Percentiles rank a stretch among this genome's conserved stretches.
Evolutionary conservation across 441 rosid genomes (phyloP).

Genomic region (Macaranga tanarius): DNA sequence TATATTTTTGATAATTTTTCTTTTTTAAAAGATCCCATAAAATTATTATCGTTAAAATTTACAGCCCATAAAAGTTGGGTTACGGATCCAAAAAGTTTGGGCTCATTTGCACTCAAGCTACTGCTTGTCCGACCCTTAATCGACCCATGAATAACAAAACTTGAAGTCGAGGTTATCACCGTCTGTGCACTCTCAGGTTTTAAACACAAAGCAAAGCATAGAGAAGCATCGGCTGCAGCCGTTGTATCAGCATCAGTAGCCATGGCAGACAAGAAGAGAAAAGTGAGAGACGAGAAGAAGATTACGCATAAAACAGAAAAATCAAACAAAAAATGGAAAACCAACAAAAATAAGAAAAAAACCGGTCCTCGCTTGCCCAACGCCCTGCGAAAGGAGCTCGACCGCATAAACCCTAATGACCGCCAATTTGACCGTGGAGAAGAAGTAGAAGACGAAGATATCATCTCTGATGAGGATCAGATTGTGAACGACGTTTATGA

Average conservation of each 20-base stretch:
- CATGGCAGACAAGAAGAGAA: constrained; percentile 46
- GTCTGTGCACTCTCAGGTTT: too few species aligned
- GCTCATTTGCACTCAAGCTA: too few species aligned
- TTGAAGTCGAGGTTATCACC: too few species aligned
- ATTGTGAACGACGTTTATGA: constrained; percentile 53
- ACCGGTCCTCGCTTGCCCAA: constrained; percentile 69
- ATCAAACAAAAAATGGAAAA: constrained; percentile 23
- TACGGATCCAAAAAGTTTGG: too few species aligned
- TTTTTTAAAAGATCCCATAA: too few species aligned
- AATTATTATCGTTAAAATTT: too few species aligned
- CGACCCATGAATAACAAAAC: too few species aligned
- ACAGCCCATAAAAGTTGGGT: too few species aligned
- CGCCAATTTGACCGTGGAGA: constrained; percentile 12
- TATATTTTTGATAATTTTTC: too few species aligned
- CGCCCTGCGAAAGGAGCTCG: constrained; percentile 48
- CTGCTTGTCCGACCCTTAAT: too few species aligned
- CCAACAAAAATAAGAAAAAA: constrained; percentile 20
- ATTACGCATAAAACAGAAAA: constrained; percentile 22
- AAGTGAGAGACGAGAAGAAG: constrained; percentile 24
- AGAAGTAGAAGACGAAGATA: constrained; percentile 21
- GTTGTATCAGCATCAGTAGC: background rate
- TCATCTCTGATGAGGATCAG: constrained; percentile 41
- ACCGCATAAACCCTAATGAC: constrained; percentile 29
- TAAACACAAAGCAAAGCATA: too few species aligned
- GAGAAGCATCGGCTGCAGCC: too few species aligned